A percentile compares a stretch with the other conserved stretches of the same genome.
phyloP scores from a whole-genome alignment of 257 asterid species.

The Cordia subcordata region DNA sequence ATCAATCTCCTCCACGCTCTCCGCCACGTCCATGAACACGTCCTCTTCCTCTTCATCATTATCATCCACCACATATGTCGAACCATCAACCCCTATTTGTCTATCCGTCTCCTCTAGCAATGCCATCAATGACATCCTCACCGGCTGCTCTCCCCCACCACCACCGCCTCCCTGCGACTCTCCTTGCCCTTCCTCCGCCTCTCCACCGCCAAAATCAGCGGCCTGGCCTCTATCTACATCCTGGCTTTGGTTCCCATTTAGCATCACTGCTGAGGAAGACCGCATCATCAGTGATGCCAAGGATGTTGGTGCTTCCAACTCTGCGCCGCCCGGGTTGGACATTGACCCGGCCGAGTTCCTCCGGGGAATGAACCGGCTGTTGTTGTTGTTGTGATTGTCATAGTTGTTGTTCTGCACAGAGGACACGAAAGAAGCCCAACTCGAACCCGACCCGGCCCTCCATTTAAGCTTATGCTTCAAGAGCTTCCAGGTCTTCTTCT shows the following conservation, averaged over 20 bases:
- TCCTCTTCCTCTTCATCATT: constrained; percentile 53
- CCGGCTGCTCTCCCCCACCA: constrained; percentile 22
- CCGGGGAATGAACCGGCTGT: constrained; percentile 28
- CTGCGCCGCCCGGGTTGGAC: background rate
- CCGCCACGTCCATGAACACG: background rate
- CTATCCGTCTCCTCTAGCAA: constrained; percentile 61
- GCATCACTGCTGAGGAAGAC: constrained; percentile 22
- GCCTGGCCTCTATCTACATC: constrained; percentile 25
- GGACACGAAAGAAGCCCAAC: constrained; percentile 49
- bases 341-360: constrained; percentile 30
- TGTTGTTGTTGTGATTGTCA: too few species aligned
- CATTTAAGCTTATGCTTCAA: constrained; percentile 58
- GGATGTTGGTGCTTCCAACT: background rate
- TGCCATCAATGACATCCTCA: constrained; percentile 74
- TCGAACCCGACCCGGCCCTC: constrained; percentile 30
- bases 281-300: constrained; percentile 3
- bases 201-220: background rate
- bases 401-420: too few species aligned
- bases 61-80: constrained; percentile 41
- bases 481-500: constrained; percentile 47
- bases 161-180: background rate
- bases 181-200: background rate
- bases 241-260: constrained; percentile 30
- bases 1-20: constrained; percentile 9
- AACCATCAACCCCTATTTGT: constrained; percentile 52